Evolutionary conservation across 805 yeast species (phyloP), one percentile per base, ranked within the genome.

Genomic region (Hanseniaspora meyeri): DNA sequence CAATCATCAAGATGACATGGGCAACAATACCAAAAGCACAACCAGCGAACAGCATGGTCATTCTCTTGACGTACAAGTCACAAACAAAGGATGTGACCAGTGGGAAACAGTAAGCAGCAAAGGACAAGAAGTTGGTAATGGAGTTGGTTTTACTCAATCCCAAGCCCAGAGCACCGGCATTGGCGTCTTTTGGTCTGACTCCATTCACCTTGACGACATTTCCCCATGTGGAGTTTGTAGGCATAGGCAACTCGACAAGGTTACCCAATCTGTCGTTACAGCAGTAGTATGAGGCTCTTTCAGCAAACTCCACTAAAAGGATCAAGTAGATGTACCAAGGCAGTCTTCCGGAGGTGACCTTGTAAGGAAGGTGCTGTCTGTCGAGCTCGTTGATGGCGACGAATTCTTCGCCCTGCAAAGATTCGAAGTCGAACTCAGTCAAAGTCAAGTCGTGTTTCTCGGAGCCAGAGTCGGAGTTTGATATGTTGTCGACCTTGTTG

Each of bases 31-130:
- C 85, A 53, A 83, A 63, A 58, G 74, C 73, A 53, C 83, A 73
- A 63, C 82, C 82, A 38, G 76, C 72, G 62, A 77, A 74, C 64
- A 86, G 83, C 45, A 91, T 82, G 62, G 76, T 79, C 71, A 76
- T 80, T 66, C 83, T 82, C 58, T 93, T 93, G 74, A 78, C 77
- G 68, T 73, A 81, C 60, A 85, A 80, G 69, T 86, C 95, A 55
- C 91, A 81, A 31, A 85, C 62, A 69, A 81, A 78, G 56, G 88
- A 93, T 62, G 89, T 90, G 57, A 82, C 73, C 57, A 86, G 73
- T 34, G 95, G 95, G 43, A 91, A 83, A 49, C 85, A 74, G 67
- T 85, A 86, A 65, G 89, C 83, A 85, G 89, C 82, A 66, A 86
- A 86, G 65, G 83, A 87, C 74, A 85, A 81, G 64, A 85, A 80